Conservation (phyloP, 2,329 filamentous ascomycete species). For the Ceratocystis alfenasii region DNA sequence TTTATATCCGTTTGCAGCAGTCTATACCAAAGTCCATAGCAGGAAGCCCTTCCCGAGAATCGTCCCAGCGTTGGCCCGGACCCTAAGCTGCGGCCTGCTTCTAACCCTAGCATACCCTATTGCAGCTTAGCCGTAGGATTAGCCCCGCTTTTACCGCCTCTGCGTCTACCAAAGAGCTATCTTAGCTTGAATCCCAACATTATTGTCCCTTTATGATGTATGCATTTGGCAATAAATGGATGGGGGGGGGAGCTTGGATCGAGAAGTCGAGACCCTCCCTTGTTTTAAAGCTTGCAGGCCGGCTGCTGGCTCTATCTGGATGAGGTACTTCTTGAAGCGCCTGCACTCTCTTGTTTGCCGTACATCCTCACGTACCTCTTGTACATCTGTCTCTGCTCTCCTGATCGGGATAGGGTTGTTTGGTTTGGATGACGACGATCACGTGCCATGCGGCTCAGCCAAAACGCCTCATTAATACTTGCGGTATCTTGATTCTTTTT, state of each 20-base stretch:
- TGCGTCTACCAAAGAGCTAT: background rate
- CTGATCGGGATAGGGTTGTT: background rate
- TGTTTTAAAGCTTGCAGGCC: too few relatives aligned
- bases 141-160: background rate
- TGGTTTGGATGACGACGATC: conserved; percentile 3
- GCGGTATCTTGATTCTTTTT: background rate
- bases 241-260: too few relatives aligned
- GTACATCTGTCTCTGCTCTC: background rate
- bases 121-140: background rate
- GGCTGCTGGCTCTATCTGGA: too few relatives aligned
- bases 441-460: background rate
- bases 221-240: background rate
- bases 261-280: too few relatives aligned
- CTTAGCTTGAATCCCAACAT: background rate
- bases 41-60: too few relatives aligned
- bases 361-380: too few relatives aligned
- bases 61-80: too few relatives aligned
- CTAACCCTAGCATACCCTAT: background rate
- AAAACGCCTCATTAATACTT: background rate
- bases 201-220: background rate
- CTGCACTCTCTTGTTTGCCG: too few relatives aligned
- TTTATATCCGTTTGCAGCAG: too few relatives aligned
- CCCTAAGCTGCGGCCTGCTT: background rate
- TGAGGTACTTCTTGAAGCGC: too few relatives aligned
- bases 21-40: too few relatives aligned